Conservation (phyloP, 306 rosid species). For the Dalbergia cultrata region DNA sequence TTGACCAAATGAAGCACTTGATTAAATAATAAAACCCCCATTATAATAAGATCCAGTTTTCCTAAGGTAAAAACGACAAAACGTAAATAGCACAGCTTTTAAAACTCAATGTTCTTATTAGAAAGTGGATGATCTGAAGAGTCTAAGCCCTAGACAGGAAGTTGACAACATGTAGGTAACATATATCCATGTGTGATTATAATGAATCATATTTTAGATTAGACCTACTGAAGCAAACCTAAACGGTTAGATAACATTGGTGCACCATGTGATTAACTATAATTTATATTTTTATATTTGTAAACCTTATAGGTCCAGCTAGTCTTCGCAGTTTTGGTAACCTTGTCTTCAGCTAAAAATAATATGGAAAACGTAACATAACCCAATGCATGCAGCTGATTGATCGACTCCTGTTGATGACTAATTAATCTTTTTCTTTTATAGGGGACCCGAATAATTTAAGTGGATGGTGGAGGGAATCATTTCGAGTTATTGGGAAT, state of each 20-base stretch:
- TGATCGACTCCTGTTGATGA: constrained; percentile 42
- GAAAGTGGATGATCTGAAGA: background rate
- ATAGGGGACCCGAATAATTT: background rate
- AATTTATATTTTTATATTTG: constrained; percentile 2
- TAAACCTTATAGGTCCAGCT: background rate
- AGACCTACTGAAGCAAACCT: background rate
- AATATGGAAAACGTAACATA: background rate
- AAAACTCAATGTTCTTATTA: background rate
- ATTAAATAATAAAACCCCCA: constrained; percentile 30
- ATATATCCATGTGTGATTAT: constrained; percentile 41
- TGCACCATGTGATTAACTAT: background rate
- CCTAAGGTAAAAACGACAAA: constrained; percentile 45
- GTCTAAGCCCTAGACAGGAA: constrained; percentile 14
- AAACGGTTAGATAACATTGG: constrained; percentile 4
- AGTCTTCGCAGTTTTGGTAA: constrained; percentile 8
- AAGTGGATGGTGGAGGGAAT: constrained; percentile 63
- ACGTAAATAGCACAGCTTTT: constrained; percentile 37
- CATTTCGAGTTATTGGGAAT: constrained; percentile 62
- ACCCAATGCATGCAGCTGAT: constrained; percentile 36
- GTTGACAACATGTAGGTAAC: background rate
- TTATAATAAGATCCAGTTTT: constrained; percentile 11
- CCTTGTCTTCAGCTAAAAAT: background rate
- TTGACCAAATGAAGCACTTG: constrained; percentile 25
- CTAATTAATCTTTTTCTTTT: constrained; percentile 1
- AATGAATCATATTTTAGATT: constrained; percentile 22